Evolutionary conservation across 805 yeast genomes (phyloP).

Genomic region (Peterozyma xylosa): DNA sequence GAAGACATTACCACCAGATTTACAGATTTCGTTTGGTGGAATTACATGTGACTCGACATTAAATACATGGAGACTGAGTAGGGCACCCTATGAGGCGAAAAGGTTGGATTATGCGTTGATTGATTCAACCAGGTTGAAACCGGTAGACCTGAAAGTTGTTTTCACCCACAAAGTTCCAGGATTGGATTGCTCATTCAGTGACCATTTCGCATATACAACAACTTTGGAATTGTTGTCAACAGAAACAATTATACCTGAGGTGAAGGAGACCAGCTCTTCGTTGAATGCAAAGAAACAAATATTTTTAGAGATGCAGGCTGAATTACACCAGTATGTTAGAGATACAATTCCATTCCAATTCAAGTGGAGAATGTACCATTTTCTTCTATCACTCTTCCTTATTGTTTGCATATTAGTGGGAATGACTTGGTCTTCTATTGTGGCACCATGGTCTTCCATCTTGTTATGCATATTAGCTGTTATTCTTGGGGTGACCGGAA

Average conservation of each 20-base stretch:
- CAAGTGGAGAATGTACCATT: constrained; percentile 59
- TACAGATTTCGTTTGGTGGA: constrained; percentile 70
- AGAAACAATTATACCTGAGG: neutral
- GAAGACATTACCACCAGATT: constrained; percentile 38
- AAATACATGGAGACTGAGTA: constrained; percentile 74
- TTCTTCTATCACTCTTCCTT: constrained; percentile 43
- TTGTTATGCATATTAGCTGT: constrained; percentile 52
- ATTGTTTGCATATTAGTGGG: constrained; percentile 48
- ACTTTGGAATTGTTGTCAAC: constrained; percentile 25
- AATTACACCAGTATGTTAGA: constrained; percentile 37
- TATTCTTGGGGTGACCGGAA: constrained; percentile 56
- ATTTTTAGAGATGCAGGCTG: constrained; percentile 41
- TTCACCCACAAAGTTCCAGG: constrained; percentile 65
- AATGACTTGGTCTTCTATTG: constrained; percentile 49
- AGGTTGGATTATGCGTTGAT: constrained; percentile 85
- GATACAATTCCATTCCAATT: constrained; percentile 54
- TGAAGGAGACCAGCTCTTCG: constrained; percentile 2
- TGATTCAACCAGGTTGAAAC: constrained; percentile 45
- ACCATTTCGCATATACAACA: constrained; percentile 79
- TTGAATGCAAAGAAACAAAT: constrained; percentile 18
- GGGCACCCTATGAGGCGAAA: constrained; percentile 63
- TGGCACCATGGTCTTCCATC: constrained; percentile 58
- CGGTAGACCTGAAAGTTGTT: constrained; percentile 57
- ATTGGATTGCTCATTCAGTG: constrained; percentile 69
- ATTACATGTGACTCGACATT: constrained; percentile 83